Evolutionary conservation across 495 filamentous ascomycete species (phyloP), one percentile per base, ranked within the genome.

Genomic region (Letharia lupina): DNA sequence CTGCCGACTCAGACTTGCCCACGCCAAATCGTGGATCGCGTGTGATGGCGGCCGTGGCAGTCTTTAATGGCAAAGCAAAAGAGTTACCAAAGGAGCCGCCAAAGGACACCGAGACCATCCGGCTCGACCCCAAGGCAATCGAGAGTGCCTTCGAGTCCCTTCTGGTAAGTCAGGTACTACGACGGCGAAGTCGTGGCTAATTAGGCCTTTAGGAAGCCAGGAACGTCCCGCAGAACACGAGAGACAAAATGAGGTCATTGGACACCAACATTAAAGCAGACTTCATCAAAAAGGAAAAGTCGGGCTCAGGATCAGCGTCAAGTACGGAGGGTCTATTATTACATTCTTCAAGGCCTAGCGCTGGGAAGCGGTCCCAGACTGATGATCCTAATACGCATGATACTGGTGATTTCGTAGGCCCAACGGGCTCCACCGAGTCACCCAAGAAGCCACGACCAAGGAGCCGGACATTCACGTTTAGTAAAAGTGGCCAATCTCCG

Each of bases 161-260:
- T 20, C 71, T 84, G 72, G 80, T 76, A 52, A 72, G 73, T 72
- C 57, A 23, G 7, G 28, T 50, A 11, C 13, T 13, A 59, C 11
- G 33, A 37, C 20, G 16, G 31, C 31, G 1, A 0, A 39, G n/a
- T 60, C 0, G 31, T 57, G 18, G 76, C 80, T 73, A 77, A 84
- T 74, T 72, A 79, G 57, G 72, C 79, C 61, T 23, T 75, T 31
- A 90, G 82, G 90, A 96, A 76, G 84, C 90, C 40, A 83, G 91
- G 64, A 95, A 97, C 72, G 92, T 98, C 62, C 93, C 94, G 28
- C 88, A 94, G 69, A 89, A 96, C 66, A 92, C 96, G 81, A 83
- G 91, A 62, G 88, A 93, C 72, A 92, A 92, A 76, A 96, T 98
- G 91, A 85, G 94, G 40, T 91, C 85, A 41, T 79, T 98, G 60